Percentiles rank a stretch among this genome's conserved stretches.
phyloP scores from a whole-genome alignment of 176 grass and related monocot species.

The Coix lacrymajobi region DNA sequence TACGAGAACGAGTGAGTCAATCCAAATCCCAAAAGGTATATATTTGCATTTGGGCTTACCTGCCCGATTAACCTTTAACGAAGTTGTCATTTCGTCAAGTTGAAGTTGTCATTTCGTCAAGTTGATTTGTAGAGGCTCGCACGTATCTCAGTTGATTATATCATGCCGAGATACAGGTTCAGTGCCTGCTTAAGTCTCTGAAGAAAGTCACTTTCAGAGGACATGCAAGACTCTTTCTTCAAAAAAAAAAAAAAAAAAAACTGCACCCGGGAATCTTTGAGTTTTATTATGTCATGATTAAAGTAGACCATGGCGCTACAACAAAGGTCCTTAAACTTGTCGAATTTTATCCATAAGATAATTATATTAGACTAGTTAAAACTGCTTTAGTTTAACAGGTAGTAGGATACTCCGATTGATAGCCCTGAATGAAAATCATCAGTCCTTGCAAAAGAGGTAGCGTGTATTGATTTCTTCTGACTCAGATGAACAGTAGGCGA shows the following conservation, averaged over 20 bases:
- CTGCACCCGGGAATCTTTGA: neutral
- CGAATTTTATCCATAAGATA: neutral
- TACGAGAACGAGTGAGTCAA: neutral
- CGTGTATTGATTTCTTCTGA: slow-evolving; percentile 11
- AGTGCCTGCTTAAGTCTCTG: neutral
- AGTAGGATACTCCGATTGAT: neutral
- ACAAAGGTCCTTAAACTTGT: neutral
- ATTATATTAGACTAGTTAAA: neutral
- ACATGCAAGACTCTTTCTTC: neutral
- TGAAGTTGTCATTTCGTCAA: neutral
- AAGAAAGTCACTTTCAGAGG: neutral
- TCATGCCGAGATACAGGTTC: neutral
- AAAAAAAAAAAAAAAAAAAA: too few relatives aligned
- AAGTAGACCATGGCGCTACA: neutral
- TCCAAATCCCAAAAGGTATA: neutral
- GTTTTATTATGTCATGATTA: neutral
- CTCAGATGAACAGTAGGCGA: slow-evolving; percentile 9
- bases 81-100: neutral
- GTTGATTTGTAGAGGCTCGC: neutral
- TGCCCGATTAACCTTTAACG: neutral
- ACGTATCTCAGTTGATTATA: neutral
- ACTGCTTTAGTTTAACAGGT: neutral
- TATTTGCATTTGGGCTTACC: neutral
- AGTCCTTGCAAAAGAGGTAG: neutral
- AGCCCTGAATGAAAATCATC: neutral